phyloP scores from a whole-genome alignment of 2,329 filamentous ascomycete genomes.

The Xylariales sp. region DNA sequence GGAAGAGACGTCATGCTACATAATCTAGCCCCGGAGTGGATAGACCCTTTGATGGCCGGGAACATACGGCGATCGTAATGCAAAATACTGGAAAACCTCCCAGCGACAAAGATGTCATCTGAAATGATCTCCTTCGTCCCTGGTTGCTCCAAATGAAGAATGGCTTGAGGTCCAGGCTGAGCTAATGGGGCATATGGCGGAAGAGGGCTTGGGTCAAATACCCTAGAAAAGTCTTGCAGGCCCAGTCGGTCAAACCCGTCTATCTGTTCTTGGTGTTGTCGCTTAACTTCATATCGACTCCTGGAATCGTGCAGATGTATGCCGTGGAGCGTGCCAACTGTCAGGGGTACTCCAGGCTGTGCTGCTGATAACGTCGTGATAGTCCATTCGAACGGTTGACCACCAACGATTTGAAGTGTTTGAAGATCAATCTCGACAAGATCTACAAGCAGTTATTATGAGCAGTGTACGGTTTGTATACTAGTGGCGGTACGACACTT shows the following conservation, averaged over 20 bases:
- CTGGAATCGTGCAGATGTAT: conserved; percentile 80
- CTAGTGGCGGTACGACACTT: conserved; percentile 28
- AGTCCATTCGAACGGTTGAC: conserved; percentile 71
- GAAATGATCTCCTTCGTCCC: conserved; percentile 52
- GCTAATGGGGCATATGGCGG: conserved; percentile 66
- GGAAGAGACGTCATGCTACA: conserved; percentile 68
- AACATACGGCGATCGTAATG: conserved; percentile 88
- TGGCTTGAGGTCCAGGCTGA: conserved; percentile 76
- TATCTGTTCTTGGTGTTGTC: conserved; percentile 32
- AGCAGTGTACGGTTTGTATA: background rate
- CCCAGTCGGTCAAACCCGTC: conserved; percentile 25
- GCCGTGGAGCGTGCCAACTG: conserved; percentile 76
- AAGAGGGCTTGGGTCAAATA: conserved; percentile 49
- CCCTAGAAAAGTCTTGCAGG: conserved; percentile 27
- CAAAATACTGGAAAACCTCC: conserved; percentile 82
- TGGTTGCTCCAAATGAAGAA: conserved; percentile 67
- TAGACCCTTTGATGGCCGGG: conserved; percentile 68
- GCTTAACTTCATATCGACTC: conserved; percentile 27
- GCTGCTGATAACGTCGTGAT: conserved; percentile 78
- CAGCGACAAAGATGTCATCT: conserved; percentile 81
- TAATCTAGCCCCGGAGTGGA: conserved; percentile 78
- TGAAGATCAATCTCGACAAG: conserved; percentile 79
- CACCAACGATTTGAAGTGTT: conserved; percentile 64
- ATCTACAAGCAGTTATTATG: conserved; percentile 27
- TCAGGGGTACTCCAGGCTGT: conserved; percentile 63